phyloP scores from a whole-genome alignment of 169 alveolate genomes.

The Neospora caninum region DNA sequence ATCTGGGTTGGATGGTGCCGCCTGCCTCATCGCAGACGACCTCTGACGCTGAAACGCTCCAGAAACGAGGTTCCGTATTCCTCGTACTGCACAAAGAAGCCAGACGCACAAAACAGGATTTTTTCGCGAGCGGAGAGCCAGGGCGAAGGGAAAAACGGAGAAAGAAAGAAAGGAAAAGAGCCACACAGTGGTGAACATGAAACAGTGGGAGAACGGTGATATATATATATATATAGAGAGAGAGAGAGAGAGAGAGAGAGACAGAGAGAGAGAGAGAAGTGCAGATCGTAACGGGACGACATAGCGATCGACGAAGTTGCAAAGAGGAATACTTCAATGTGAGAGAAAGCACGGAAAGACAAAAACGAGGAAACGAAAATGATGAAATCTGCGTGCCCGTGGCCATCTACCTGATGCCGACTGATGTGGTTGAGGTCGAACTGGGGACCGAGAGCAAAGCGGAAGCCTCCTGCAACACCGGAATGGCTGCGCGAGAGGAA shows the following conservation, averaged over 20 bases:
- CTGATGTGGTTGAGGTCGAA: conserved; percentile 43
- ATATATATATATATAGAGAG: too few species aligned
- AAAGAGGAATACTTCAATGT: neutral
- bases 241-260: too few species aligned
- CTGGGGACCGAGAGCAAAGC: conserved; percentile 40
- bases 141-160: neutral
- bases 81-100: conserved; percentile 41
- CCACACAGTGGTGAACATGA: neutral
- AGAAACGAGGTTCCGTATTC: conserved; percentile 39
- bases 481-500: neutral
- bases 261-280: too few species aligned
- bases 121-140: neutral
- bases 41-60: conserved; percentile 55
- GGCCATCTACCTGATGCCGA: conserved; percentile 6
- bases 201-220: too few species aligned
- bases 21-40: conserved; percentile 26
- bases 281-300: too few species aligned
- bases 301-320: neutral
- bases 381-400: neutral
- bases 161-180: neutral
- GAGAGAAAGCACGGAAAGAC: neutral
- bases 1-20: neutral
- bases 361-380: neutral
- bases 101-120: neutral
- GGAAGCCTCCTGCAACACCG: conserved; percentile 31